These are phyloP conservation scores for Oleoguttula mirabilis DNA, from an alignment of 495 filamentous ascomycete genomes.

Conservation along the genomic window DNA sequence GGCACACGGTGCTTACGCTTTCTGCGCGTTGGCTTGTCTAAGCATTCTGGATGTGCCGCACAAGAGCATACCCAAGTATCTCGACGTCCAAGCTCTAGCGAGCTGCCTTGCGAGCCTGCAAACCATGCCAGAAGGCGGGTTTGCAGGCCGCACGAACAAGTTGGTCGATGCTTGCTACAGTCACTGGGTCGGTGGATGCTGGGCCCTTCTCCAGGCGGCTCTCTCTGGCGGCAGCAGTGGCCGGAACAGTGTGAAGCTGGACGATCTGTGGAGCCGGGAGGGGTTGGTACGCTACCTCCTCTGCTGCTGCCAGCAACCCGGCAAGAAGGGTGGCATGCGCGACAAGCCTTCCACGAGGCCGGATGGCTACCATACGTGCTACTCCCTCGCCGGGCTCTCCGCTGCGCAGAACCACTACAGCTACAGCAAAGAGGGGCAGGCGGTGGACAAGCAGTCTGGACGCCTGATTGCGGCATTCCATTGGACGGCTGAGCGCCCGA, in stretches of 20 bases:
- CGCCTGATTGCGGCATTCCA: conserved; percentile 45
- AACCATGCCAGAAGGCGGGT: conserved; percentile 82
- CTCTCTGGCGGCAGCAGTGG: conserved; percentile 25
- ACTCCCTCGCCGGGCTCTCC: conserved; percentile 77
- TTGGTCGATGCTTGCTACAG: conserved; percentile 96
- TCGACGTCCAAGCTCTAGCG: conserved; percentile 65
- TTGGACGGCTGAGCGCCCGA: conserved; percentile 41
- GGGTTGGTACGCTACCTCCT: conserved; percentile 81
- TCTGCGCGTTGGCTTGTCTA: conserved; percentile 81
- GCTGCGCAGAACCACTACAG: conserved; percentile 65
- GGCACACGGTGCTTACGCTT: conserved; percentile 93
- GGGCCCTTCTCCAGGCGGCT: conserved; percentile 77
- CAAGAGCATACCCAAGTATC: conserved; percentile 54
- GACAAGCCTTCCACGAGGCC: conserved; percentile 84
- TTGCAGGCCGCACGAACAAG: conserved; percentile 92
- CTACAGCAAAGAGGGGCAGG: conserved; percentile 33
- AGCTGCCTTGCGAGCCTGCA: conserved; percentile 84
- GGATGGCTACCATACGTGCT: conserved; percentile 87
- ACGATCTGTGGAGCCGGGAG: conserved; percentile 64
- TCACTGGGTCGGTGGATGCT: conserved; percentile 93
- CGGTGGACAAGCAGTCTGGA: conserved; percentile 1
- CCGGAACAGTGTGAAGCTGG: background rate
- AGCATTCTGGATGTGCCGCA: conserved; percentile 69
- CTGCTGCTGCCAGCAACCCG: conserved; percentile 59
- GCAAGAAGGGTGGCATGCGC: conserved; percentile 64